Evolutionary conservation across 768 basidiomycete species (phyloP), one percentile per base, ranked within the genome.

Genomic region (Phaeolepiota aurea): DNA sequence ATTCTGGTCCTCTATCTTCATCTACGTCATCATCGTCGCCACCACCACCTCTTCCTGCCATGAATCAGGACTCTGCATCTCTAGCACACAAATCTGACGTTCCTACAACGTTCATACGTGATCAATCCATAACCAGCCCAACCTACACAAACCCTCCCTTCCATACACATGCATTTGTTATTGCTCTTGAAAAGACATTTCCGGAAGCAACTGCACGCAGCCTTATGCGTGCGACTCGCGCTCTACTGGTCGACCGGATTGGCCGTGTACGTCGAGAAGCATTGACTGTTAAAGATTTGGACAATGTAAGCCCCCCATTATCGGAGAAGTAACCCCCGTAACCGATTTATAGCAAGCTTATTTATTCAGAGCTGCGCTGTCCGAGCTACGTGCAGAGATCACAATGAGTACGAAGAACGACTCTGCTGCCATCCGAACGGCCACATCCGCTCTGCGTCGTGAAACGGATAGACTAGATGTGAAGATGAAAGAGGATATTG

Each of bases 401-500:
- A 81, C 83, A 3, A 76, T 89, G 52, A 77, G 74, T 38, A 82
- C 85, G 3, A 77, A 85, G 44, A 96, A 89, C 49, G 92, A 94
- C 52, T 80, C 78, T 30, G 77, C 88, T 10, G 69, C 83, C n/a
- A 77, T 97, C 43, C 72, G 80, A n/a, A 71, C 87, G 0, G 68
- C 83, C 25, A 79, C 82, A 2, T 63, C 77, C n/a, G 77, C 82
- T 3, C 70, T 94, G 13, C 75, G 91, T 44, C 68, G 90, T 46
- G 96, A 98, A 32, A 81, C 91, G 11, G 94, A 99, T 53, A 63
- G 71, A 2, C 60, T 97, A 34, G 79, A 84, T 51, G 80, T 84
- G 31, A 93, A 87, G 64, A 85, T 99, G 79, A 94, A 93, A 63
- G 91, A 96, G 58, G 89, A 93, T 47, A 64, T 98, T 16, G 79